Percentiles rank a stretch among this genome's conserved stretches.
Conservation (phyloP, 352 stramenopile genomes). For the Phytophthora parvispora region DNA sequence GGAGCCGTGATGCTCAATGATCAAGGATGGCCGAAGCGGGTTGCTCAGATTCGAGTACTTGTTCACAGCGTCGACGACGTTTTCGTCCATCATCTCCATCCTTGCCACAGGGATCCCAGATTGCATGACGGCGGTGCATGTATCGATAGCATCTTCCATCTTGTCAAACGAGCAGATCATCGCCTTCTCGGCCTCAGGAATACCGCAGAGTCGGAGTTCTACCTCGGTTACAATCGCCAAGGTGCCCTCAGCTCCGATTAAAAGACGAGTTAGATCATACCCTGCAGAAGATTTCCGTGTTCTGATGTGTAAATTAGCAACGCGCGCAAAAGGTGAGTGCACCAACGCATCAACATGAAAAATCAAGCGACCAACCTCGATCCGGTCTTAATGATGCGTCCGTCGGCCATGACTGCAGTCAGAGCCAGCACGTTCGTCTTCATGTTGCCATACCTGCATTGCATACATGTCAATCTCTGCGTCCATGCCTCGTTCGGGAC, state of each 20-base stretch:
- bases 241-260: slow-evolving; percentile 96
- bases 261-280: slow-evolving; percentile 95
- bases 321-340: not conserved
- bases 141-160: slow-evolving; percentile 85
- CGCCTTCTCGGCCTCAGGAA: slow-evolving; percentile 88
- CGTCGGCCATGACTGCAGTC: slow-evolving; percentile 92
- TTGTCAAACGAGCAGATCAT: slow-evolving; percentile 94
- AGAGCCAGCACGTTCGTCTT: slow-evolving; percentile 95
- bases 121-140: slow-evolving; percentile 80
- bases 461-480: too few species aligned
- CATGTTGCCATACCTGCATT: slow-evolving; percentile 92
- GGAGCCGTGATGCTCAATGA: slow-evolving; percentile 95
- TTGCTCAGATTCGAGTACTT: slow-evolving; percentile 82
- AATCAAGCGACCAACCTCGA: slow-evolving; percentile 62
- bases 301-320: slow-evolving; percentile 37
- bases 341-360: not conserved
- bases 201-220: slow-evolving; percentile 93
- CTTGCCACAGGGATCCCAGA: slow-evolving; percentile 86
- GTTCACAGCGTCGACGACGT: slow-evolving; percentile 75
- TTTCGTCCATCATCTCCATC: slow-evolving; percentile 89
- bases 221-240: slow-evolving; percentile 95
- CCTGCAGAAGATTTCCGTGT: slow-evolving; percentile 96
- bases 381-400: slow-evolving; percentile 87
- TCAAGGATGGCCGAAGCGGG: slow-evolving; percentile 87
- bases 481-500: too few species aligned